Evolutionary conservation across 306 rosid genomes (phyloP), one percentile per base, ranked within the genome.

Genomic region (Cucumis sativus): DNA sequence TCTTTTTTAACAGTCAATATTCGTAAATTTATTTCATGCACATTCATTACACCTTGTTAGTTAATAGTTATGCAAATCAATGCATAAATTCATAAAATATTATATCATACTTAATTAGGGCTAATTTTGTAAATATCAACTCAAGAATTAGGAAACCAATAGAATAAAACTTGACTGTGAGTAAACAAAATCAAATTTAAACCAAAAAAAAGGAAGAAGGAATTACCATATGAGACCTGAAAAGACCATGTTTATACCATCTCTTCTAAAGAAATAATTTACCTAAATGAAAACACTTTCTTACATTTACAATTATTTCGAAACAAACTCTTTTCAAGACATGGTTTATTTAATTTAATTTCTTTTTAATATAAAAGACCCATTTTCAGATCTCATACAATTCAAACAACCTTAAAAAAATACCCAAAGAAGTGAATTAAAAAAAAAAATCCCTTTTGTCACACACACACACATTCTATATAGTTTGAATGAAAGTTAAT

Each of bases 381-480:
- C 1, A 5, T 12, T 17, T 10, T 47, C 76, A 70, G 76, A 70
- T 70, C 59, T 47, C 23, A 70, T 49, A 23, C n/a, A 70, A 70
- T 45, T 70, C 40, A 45, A 70, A 43, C 56, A 21, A 10, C 4
- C 54, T 43, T 70, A 20, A 70, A 45, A 70, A 45, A 70, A 21
- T 12, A 63, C 43, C n/a, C 41, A 7, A 63, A 64, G 0, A 64
- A 64, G 3, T 64, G 13, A 1, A 64, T 64, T 45, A 43, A 68
- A 10, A 10, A 43, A 10, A 43, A 43, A 43, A 10, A 63, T 30
- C 20, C 43, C 69, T 52, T 16, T 5, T 52, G 20, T 2, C 57
- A 16, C 57, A 43, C 47, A 10, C 9, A 64, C 79, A 72, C 86
- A 86, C 66, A 82, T 80, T 69, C 72, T 84, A 78, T 74, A 47